Conservation (phyloP, 768 basidiomycete species). For the Macrolepiota dolichaula region DNA sequence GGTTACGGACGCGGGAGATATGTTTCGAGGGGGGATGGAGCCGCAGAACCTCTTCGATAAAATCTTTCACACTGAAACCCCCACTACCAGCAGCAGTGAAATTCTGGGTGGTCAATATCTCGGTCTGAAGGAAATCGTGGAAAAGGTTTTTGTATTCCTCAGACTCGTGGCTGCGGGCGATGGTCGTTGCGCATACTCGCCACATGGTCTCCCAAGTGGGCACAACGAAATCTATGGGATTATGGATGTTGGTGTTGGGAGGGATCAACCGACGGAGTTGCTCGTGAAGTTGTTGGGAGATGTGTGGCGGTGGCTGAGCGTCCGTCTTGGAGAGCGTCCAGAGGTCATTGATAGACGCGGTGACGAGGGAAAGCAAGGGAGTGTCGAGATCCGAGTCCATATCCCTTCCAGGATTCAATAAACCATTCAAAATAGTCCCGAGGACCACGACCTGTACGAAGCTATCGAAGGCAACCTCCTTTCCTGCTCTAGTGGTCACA, state of each 20-base stretch:
- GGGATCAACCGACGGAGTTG: slow-evolving; percentile 41
- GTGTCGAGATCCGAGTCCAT: slow-evolving; percentile 23
- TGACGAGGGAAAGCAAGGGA: slow-evolving; percentile 32
- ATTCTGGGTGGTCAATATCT: slow-evolving; percentile 24
- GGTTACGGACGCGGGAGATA: slow-evolving; percentile 31
- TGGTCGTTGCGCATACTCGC: slow-evolving; percentile 48
- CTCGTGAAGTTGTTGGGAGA: slow-evolving; percentile 30
- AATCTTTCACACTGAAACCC: slow-evolving; percentile 28
- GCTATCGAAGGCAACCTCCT: slow-evolving; percentile 25
- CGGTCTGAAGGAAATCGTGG: slow-evolving; percentile 33
- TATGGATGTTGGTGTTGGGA: slow-evolving; percentile 24
- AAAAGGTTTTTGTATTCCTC: slow-evolving; percentile 9
- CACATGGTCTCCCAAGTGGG: slow-evolving; percentile 63
- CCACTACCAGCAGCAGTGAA: slow-evolving; percentile 22
- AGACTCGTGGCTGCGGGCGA: slow-evolving; percentile 34
- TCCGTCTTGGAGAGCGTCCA: slow-evolving; percentile 44
- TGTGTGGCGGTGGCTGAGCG: slow-evolving; percentile 23
- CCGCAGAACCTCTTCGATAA: slow-evolving; percentile 44
- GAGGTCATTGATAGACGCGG: slow-evolving; percentile 39
- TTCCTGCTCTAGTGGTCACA: neutral
- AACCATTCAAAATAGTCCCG: slow-evolving; percentile 35
- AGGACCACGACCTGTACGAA: slow-evolving; percentile 45
- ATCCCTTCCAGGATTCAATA: slow-evolving; percentile 32
- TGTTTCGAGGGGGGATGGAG: slow-evolving; percentile 49
- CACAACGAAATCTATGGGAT: slow-evolving; percentile 50